Conservation (phyloP, 345 rosid genomes). For the Lagerstroemia speciosa region DNA sequence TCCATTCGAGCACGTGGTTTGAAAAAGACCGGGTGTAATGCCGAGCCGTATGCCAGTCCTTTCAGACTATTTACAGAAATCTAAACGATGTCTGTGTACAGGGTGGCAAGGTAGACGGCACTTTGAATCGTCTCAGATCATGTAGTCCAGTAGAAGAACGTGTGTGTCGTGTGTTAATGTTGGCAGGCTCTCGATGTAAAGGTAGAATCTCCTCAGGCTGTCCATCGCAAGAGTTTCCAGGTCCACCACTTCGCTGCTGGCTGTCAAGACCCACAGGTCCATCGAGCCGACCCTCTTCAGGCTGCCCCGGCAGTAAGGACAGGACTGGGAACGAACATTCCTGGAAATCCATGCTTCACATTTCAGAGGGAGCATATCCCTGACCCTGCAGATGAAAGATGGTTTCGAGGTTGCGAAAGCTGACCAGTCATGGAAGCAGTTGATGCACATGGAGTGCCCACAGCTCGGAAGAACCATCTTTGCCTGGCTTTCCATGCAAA, state of each 20-base stretch:
- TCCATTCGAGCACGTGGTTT: neutral
- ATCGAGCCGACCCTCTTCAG: slow-evolving; percentile 36
- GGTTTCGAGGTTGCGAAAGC: neutral
- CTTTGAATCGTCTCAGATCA: slow-evolving; percentile 29
- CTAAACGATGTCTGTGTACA: slow-evolving; percentile 16
- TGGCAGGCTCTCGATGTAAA: slow-evolving; percentile 44
- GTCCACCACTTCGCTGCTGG: slow-evolving; percentile 32
- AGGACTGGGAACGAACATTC: slow-evolving; percentile 54
- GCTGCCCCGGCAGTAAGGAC: slow-evolving; percentile 65
- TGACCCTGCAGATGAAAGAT: neutral
- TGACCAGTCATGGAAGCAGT: slow-evolving; percentile 63
- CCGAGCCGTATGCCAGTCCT: neutral
- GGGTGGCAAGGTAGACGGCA: neutral
- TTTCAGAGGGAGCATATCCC: neutral
- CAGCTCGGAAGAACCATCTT: slow-evolving; percentile 52
- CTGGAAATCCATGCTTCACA: slow-evolving; percentile 23
- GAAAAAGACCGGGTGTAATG: neutral
- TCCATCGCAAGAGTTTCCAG: slow-evolving; percentile 37
- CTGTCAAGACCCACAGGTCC: slow-evolving; percentile 54
- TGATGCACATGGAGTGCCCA: slow-evolving; percentile 51
- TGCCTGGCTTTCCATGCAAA: slow-evolving; percentile 55
- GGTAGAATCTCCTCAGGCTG: slow-evolving; percentile 42
- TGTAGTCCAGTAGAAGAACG: slow-evolving; percentile 42
- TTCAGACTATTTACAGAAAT: neutral
- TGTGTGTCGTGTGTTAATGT: slow-evolving; percentile 28